Conservation (phyloP, 1,284 basidiomycete genomes). For the Fistulinella staudtii region DNA sequence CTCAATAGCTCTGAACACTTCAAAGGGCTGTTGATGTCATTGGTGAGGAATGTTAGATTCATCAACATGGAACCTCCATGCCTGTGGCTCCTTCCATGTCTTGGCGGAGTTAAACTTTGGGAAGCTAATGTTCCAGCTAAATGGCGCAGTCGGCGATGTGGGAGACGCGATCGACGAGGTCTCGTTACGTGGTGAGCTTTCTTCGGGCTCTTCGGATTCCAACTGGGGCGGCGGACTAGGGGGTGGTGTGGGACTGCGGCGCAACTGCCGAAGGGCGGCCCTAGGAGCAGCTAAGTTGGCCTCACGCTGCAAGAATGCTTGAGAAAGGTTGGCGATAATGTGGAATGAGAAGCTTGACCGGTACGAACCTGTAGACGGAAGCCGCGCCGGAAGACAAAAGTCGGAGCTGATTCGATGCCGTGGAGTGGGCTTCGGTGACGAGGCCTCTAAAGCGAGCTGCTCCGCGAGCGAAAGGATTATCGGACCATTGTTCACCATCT, state of each 20-base stretch:
- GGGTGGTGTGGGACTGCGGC: conserved; percentile 39
- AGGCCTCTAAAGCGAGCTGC: conserved; percentile 25
- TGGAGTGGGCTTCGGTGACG: conserved; percentile 16
- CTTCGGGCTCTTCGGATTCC: conserved; percentile 17
- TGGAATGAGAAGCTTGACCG: conserved; percentile 3
- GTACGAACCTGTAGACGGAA: conserved; percentile 58
- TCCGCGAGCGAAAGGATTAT: conserved; percentile 41
- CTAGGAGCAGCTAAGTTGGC: conserved; percentile 52
- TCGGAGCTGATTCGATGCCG: conserved; percentile 41
- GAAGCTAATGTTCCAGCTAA: conserved; percentile 19
- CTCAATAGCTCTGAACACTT: conserved; percentile 72
- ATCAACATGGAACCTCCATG: conserved; percentile 21
- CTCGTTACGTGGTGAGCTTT: conserved; percentile 20
- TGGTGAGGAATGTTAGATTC: not conserved
- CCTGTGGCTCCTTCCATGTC: conserved; percentile 61
- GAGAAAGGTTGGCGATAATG: conserved; percentile 22
- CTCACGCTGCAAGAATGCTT: conserved; percentile 68
- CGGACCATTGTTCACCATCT: conserved; percentile 55
- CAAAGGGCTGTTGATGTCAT: conserved; percentile 54
- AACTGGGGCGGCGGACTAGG: conserved; percentile 14
- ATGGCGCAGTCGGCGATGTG: conserved; percentile 30
- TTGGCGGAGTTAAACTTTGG: conserved; percentile 17
- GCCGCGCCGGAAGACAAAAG: conserved; percentile 62
- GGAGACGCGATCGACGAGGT: conserved; percentile 29
- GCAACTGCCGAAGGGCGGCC: conserved; percentile 47